These are phyloP conservation scores for Trichophyton equinum DNA, from an alignment of 2,329 filamentous ascomycete species.

Conservation along the genomic window DNA sequence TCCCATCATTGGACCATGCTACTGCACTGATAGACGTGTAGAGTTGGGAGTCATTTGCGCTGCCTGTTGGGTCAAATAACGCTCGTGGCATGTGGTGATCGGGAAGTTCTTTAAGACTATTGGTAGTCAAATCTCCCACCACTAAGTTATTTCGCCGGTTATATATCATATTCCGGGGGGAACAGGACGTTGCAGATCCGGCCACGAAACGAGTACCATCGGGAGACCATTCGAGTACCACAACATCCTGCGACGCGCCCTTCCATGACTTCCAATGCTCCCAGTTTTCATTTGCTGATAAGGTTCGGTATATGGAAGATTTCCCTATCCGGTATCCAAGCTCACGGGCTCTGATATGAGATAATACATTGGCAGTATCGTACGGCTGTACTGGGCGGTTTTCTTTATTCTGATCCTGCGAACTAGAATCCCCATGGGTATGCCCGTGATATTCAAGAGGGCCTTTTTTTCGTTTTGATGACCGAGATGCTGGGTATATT, in stretches of 20 bases:
- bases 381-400: not conserved
- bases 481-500: not conserved
- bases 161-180: conserved; percentile 45
- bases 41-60: conserved; percentile 39
- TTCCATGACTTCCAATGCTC: conserved; percentile 39
- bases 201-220: conserved; percentile 44
- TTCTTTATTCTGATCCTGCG: not conserved
- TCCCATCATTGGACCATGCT: conserved; percentile 38
- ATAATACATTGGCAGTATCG: not conserved
- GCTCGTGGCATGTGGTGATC: conserved; percentile 39
- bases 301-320: conserved; percentile 17
- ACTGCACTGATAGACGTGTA: conserved; percentile 46
- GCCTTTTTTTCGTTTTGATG: not conserved
- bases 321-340: conserved; percentile 15
- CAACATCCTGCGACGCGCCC: conserved; percentile 47
- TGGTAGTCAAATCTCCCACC: conserved; percentile 35
- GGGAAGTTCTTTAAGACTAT: conserved; percentile 39
- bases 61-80: conserved; percentile 25
- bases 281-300: conserved; percentile 21
- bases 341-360: conserved; percentile 23
- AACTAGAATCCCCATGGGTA: not conserved
- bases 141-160: conserved; percentile 47
- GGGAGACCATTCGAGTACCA: conserved; percentile 44
- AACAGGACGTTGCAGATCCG: conserved; percentile 44
- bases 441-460: not conserved